phyloP scores from a whole-genome alignment of 202 grass and related monocot genomes.

The Miscanthus sacchariflorus region DNA sequence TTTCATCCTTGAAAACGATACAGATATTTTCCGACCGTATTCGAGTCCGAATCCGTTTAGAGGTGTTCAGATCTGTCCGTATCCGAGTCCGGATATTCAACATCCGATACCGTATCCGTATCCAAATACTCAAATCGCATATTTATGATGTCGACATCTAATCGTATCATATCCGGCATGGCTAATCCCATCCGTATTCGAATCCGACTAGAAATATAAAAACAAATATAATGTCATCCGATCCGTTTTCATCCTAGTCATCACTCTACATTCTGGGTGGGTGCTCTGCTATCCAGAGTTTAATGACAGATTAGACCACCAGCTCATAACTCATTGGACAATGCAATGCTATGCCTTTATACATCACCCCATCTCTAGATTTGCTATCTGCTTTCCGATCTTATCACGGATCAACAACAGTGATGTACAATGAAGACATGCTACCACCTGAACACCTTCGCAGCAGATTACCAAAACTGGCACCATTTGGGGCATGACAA shows the following conservation, averaged over 20 bases:
- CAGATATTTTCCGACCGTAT: too few relatives aligned
- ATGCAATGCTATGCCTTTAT: background rate
- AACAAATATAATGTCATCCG: too few relatives aligned
- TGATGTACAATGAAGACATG: background rate
- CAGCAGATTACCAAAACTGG: slow-evolving; percentile 18
- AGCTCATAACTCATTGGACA: background rate
- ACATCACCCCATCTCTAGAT: background rate
- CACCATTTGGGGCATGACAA: background rate
- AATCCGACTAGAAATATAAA: too few relatives aligned
- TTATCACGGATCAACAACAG: background rate
- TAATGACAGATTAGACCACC: background rate
- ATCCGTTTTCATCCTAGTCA: background rate
- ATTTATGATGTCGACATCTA: too few relatives aligned
- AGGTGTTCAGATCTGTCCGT: too few relatives aligned
- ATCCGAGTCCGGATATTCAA: too few relatives aligned
- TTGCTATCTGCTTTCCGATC: background rate
- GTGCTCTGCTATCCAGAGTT: background rate
- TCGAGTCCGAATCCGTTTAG: too few relatives aligned
- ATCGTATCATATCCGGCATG: too few relatives aligned
- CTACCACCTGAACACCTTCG: background rate
- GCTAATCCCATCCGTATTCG: too few relatives aligned
- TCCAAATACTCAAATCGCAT: too few relatives aligned
- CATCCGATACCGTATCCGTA: too few relatives aligned
- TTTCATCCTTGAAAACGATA: too few relatives aligned
- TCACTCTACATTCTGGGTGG: background rate